Evolutionary conservation across 1,284 basidiomycete species (phyloP).

Genomic region (Sphaerobolus stellatus): DNA sequence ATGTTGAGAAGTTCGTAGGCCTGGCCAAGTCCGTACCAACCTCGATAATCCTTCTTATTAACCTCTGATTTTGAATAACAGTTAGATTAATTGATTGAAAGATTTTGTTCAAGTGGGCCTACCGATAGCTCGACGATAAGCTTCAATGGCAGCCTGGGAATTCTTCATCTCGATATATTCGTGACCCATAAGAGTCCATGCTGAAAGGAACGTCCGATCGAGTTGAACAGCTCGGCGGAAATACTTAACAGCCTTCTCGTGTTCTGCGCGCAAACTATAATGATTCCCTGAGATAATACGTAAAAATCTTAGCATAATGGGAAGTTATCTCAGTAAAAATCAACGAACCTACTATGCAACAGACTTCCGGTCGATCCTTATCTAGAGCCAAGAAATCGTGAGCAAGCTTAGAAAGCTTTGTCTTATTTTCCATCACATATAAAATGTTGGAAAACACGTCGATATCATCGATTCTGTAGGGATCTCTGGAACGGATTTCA

Average conservation of each 20-base stretch:
- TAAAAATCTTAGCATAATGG: not conserved
- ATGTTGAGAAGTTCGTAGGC: slow-evolving; percentile 96
- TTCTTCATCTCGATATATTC: slow-evolving; percentile 99
- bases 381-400: slow-evolving; percentile 88
- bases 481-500: slow-evolving; percentile 76
- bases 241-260: slow-evolving; percentile 95
- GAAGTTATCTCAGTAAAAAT: not conserved
- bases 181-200: slow-evolving; percentile 99
- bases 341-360: slow-evolving; percentile 84
- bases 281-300: slow-evolving; percentile 76
- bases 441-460: slow-evolving; percentile 97
- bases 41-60: slow-evolving; percentile 94
- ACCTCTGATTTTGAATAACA: slow-evolving; percentile 56
- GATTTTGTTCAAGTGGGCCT: slow-evolving; percentile 36
- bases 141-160: slow-evolving; percentile 97
- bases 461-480: slow-evolving; percentile 91
- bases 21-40: slow-evolving; percentile 98
- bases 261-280: slow-evolving; percentile 89
- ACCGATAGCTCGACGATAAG: slow-evolving; percentile 95
- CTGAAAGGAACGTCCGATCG: slow-evolving; percentile 91
- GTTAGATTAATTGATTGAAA: not conserved
- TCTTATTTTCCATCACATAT: slow-evolving; percentile 88
- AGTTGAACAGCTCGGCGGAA: slow-evolving; percentile 93
- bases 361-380: slow-evolving; percentile 91
- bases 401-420: slow-evolving; percentile 89